Percentiles rank a stretch among this genome's conserved stretches.
phyloP scores from a whole-genome alignment of 2,329 filamentous ascomycete genomes.

The Talaromyces rugulosus region DNA sequence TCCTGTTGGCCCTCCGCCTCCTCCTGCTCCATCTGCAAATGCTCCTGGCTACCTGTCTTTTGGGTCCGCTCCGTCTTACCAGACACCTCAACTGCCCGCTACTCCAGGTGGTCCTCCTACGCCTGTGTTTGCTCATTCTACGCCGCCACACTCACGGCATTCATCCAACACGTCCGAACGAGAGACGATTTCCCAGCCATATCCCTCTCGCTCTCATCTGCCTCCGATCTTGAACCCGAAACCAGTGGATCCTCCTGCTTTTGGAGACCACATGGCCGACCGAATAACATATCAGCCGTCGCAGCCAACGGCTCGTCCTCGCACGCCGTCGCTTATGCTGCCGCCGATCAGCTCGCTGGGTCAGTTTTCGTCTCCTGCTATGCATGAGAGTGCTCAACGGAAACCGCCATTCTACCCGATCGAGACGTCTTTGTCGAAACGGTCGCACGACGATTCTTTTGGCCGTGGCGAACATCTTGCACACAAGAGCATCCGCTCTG shows the following conservation, averaged over 20 bases:
- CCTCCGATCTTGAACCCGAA: constrained; percentile 16
- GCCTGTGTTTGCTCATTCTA: constrained; percentile 24
- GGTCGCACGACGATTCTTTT: constrained; percentile 36
- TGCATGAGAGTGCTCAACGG: constrained; percentile 18
- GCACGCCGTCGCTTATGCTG: constrained; percentile 23
- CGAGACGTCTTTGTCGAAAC: constrained; percentile 25
- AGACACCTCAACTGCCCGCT: constrained; percentile 25
- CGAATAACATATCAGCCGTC: not conserved
- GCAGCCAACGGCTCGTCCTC: constrained; percentile 1
- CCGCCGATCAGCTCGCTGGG: constrained; percentile 28
- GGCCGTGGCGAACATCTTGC: constrained; percentile 22
- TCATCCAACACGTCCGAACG: constrained; percentile 30
- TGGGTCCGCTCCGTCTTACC: constrained; percentile 40
- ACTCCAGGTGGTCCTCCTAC: constrained; percentile 15
- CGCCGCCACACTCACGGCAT: constrained; percentile 30
- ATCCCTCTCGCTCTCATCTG: constrained; percentile 17
- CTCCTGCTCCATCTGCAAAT: constrained; percentile 33
- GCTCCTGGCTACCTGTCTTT: constrained; percentile 34
- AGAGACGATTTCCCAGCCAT: constrained; percentile 21
- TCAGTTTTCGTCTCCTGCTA: constrained; percentile 6
- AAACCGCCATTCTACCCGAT: constrained; percentile 28
- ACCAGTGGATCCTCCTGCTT: constrained; percentile 10
- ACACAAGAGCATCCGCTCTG: constrained; percentile 9
- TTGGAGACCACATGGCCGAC: constrained; percentile 2
- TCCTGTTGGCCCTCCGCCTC: constrained; percentile 31